Base-by-base conservation (phyloP, 768 basidiomycete species). In the Collybia sordida region DNA sequence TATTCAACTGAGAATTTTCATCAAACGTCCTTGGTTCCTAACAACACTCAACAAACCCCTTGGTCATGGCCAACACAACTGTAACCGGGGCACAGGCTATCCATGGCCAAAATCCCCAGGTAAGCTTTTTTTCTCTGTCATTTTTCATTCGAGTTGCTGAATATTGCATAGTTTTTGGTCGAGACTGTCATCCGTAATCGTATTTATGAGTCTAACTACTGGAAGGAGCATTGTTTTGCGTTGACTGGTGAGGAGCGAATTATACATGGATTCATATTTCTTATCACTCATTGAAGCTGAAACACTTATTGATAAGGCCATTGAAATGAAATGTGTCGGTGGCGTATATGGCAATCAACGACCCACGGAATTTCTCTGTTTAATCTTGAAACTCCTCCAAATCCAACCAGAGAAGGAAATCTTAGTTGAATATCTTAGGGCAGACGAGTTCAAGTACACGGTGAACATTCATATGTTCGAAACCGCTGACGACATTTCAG, bases 191-290 rank as follows among this genome's bases (percentile, higher is more conserved):
- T 98, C 57, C 85, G 97, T 46, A 91, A 87, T 63, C 83, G 97
- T 53, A 97, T 99, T 53, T 99, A 96, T 75, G 96, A 98, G 67
- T 88, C 90, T 0, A 67, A 77, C 6, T 99, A 83, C 69, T 99
- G 96, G 96, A 99, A 99, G 72, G 96, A 99, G 65, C 93, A 97
- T 58, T 99, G 96, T 64, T 99, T 99, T 64, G 96, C 96, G 18
- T 74, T 99, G 41, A 97, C 93, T 52, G 93, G 93, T 90, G 43
- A 44, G 78, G 68, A 12, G 15, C 34, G 3, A 41, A 34, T 42
- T 2, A 35, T 43, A 18, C 35, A 19, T 31, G 3, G 11, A 22
- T 17, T 38, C 27, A 3, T 39, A 22, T 9, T 18, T 9, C 5
- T 49, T 27, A 27, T 4, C 44, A 6, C 11, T 42, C 45, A 36